These are phyloP conservation scores for Tylopilus sp. DNA, from an alignment of 768 basidiomycete species.

Conservation along the genomic window DNA sequence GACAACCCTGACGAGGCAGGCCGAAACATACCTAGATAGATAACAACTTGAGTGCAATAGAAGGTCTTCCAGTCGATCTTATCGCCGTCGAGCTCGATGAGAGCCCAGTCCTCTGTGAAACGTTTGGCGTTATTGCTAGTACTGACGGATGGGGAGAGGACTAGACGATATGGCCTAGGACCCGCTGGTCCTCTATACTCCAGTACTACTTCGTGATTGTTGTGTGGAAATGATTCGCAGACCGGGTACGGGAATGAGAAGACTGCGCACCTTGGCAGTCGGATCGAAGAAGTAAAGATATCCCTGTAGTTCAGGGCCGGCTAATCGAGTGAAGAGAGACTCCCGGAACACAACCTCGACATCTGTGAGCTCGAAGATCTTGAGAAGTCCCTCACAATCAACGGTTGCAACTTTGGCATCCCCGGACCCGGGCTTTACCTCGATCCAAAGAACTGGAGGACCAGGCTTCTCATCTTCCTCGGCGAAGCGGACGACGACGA, in stretches of 20 bases:
- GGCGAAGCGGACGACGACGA: background rate
- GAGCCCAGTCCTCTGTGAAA: background rate
- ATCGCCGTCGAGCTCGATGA: background rate
- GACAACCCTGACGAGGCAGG: background rate
- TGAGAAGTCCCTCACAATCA: too few species aligned
- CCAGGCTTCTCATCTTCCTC: background rate
- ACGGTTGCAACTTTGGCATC: background rate
- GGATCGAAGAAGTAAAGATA: too few species aligned
- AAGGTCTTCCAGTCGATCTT: background rate
- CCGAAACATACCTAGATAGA: background rate
- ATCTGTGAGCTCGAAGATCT: too few species aligned
- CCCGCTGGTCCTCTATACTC: background rate
- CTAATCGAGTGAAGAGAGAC: too few species aligned
- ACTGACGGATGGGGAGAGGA: background rate
- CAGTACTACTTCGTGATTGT: background rate
- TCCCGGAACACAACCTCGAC: too few species aligned
- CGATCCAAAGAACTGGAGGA: background rate
- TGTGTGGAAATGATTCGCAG: too few species aligned
- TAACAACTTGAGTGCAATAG: background rate
- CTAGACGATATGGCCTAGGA: background rate
- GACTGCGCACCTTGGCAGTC: too few species aligned
- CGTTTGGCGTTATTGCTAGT: too few species aligned
- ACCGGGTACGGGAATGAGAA: too few species aligned
- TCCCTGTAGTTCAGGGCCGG: too few species aligned
- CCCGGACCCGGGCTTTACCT: background rate